Base-by-base conservation (phyloP, 345 rosid species). In the Pistacia integerrima region DNA sequence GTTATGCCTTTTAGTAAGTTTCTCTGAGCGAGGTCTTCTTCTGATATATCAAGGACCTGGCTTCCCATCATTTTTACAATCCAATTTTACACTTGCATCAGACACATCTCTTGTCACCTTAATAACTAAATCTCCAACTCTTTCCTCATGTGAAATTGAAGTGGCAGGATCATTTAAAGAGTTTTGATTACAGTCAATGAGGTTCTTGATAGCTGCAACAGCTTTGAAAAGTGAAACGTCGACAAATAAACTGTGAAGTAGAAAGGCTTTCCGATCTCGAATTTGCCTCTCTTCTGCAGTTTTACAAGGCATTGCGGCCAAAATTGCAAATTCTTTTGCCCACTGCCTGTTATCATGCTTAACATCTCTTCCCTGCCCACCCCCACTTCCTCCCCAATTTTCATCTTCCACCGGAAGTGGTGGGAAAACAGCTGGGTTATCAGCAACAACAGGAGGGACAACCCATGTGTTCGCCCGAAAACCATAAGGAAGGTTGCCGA, bases 391-490 rank as follows among this genome's bases (percentile, higher is more conserved):
- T 76, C 94, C 97, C 99, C 99, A 95, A 28, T 85, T 90, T 79
- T 77, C 97, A 82, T 95, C 99, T 79, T 95, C 99, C 83, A 84
- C 77, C 1, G 98, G 99, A 73, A 93, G 90, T 12, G 88, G 81
- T 13, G 88, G 91, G 82, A 92, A 93, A 55, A 76, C 82, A 56
- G 90, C 87, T 11, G 92, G 97, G 72, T 84, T 90, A 76, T 92
- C 97, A 10, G 86, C 89, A 72, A 91, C 94, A 80, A 85, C 84
- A n/a, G 98, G 98, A 74, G 97, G 97, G 65, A 95, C 93, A 57
- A 95, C 92, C 98, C 98, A 95, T 44, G 99, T 87, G 82, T 93
- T 95, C 69, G 97, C 89, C 44, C 99, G 96, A 82, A 90, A 93
- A 62, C 99, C 97, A 57, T 88, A 93, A 20, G 99, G 98, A 83